Conservation (phyloP, 202 grass and related monocot genomes). For the Zoysia matrella region DNA sequence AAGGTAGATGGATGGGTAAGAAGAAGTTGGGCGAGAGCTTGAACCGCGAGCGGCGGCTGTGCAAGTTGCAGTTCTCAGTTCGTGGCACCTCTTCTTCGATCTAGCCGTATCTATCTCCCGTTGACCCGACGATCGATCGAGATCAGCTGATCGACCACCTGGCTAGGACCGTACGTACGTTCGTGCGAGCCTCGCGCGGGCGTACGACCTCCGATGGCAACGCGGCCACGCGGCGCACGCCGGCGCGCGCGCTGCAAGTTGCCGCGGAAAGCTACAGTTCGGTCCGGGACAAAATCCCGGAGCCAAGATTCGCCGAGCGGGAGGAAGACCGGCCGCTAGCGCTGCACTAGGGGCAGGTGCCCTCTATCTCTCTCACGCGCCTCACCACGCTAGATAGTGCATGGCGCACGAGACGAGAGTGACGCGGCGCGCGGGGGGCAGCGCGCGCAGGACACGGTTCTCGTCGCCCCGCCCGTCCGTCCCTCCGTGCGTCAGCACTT, state of each 20-base stretch:
- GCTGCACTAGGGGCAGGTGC: conserved; percentile 10
- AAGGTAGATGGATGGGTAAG: no score
- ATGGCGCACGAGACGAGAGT: conserved; percentile 59
- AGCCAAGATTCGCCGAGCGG: not conserved
- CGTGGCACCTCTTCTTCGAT: no score
- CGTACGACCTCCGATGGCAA: not conserved
- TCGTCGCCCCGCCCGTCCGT: no score
- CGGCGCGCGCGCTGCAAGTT: conserved; percentile 30
- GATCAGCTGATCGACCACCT: not conserved
- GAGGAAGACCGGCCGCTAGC: not conserved
- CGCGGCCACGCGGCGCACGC: not conserved
- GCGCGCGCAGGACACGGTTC: not conserved
- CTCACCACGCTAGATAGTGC: conserved; percentile 38
- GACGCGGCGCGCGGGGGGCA: conserved; percentile 16
- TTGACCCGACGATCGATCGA: no score
- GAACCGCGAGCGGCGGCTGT: no score
- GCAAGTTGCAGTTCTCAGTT: no score
- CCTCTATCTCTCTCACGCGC: no score
- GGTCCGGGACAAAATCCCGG: conserved; percentile 12
- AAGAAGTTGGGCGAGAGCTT: no score
- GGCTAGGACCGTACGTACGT: not conserved
- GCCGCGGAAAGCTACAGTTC: conserved; percentile 17
- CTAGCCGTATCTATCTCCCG: no score
- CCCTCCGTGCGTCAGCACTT: conserved; percentile 5
- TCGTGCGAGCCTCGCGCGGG: no score